phyloP scores from a whole-genome alignment of 257 asterid species.

The Fraxinus americana region DNA sequence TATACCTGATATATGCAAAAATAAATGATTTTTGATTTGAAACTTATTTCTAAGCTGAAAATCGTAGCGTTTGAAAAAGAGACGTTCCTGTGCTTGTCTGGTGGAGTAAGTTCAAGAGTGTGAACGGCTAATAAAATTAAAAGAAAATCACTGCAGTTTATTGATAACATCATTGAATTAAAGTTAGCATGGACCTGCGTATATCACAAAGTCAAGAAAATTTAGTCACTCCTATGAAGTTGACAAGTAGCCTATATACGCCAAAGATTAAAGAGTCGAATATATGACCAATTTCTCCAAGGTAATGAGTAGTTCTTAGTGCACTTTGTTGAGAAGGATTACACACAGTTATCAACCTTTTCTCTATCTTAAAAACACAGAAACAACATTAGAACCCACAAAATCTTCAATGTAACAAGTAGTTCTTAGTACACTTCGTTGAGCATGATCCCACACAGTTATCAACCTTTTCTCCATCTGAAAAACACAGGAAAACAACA shows the following conservation, averaged over 20 bases:
- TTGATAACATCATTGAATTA: no score
- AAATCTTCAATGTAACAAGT: slow-evolving; percentile 34
- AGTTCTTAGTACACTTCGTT: slow-evolving; percentile 61
- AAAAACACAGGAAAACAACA: neutral
- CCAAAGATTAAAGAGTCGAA: neutral
- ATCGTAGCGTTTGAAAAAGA: no score
- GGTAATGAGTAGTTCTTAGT: slow-evolving; percentile 52
- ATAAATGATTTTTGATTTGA: no score
- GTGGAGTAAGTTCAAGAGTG: no score
- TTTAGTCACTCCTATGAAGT: neutral
- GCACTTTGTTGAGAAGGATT: slow-evolving; percentile 79
- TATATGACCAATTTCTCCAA: neutral
- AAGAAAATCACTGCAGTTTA: no score
- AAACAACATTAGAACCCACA: neutral
- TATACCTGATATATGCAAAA: no score
- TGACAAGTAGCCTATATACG: neutral
- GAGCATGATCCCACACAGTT: slow-evolving; percentile 91
- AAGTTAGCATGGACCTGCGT: neutral
- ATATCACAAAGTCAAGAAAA: neutral
- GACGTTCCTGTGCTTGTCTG: no score
- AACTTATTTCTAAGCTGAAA: no score
- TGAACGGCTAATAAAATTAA: no score
- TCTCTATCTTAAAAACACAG: slow-evolving; percentile 56
- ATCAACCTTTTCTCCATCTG: slow-evolving; percentile 81
- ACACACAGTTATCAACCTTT: slow-evolving; percentile 78